phyloP scores from a whole-genome alignment of 2,329 filamentous ascomycete genomes.

The Penicillium brevicompactum region DNA sequence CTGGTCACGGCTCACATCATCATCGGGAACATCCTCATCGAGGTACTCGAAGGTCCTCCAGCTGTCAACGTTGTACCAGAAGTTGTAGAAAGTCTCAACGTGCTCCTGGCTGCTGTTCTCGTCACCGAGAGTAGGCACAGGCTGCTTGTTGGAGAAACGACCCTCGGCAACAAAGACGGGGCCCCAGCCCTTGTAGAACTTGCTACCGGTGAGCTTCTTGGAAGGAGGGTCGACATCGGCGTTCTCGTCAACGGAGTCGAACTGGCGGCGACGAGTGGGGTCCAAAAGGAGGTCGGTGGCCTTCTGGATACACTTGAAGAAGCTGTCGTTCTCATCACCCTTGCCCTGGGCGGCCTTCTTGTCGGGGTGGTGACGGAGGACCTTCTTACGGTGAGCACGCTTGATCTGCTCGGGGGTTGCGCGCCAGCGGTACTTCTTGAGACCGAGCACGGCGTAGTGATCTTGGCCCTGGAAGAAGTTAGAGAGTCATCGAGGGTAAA shows the following conservation, averaged over 20 bases:
- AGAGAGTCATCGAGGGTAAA: slow-evolving; percentile 1
- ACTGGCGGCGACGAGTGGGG: slow-evolving; percentile 89
- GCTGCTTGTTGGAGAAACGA: slow-evolving; percentile 88
- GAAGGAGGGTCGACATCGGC: slow-evolving; percentile 88
- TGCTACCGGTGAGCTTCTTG: slow-evolving; percentile 86
- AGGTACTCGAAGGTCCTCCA: slow-evolving; percentile 98
- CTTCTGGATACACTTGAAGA: slow-evolving; percentile 99
- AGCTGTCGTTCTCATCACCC: slow-evolving; percentile 85
- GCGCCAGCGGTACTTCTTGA: slow-evolving; percentile 88
- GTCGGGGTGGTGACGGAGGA: slow-evolving; percentile 96
- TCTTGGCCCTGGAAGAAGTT: slow-evolving; percentile 71
- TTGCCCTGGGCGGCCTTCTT: slow-evolving; percentile 93
- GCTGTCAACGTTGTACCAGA: slow-evolving; percentile 99
- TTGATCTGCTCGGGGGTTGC: slow-evolving; percentile 99
- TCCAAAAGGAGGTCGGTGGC: slow-evolving; percentile 92
- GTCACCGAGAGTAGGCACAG: slow-evolving; percentile 83
- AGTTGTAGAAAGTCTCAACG: slow-evolving; percentile 97
- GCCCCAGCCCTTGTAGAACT: slow-evolving; percentile 95
- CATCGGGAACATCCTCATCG: slow-evolving; percentile 97
- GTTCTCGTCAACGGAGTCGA: slow-evolving; percentile 92
- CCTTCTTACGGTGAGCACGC: slow-evolving; percentile 98
- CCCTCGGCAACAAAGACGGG: slow-evolving; percentile 87
- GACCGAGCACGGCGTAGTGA: slow-evolving; percentile 93
- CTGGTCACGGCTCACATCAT: slow-evolving; percentile 98
- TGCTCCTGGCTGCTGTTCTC: slow-evolving; percentile 84